Percentiles rank a stretch among this genome's conserved stretches.
phyloP scores from a whole-genome alignment of 2,329 filamentous ascomycete species.

The Ceratocystis eucalypticola region DNA sequence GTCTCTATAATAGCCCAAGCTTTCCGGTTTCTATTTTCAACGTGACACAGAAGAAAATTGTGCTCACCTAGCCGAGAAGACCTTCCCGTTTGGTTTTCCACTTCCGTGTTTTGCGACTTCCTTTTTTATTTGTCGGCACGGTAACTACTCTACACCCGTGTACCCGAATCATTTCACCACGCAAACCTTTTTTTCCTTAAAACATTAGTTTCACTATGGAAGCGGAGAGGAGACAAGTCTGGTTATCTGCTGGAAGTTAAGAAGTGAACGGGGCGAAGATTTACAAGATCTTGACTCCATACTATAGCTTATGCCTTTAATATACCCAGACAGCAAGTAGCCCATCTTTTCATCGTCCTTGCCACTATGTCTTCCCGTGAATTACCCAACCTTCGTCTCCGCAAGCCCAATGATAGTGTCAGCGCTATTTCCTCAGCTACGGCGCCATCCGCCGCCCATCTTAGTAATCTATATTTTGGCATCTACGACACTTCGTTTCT shows the following conservation, averaged over 20 bases:
- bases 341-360: not conserved
- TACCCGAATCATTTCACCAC: not conserved
- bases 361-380: not conserved
- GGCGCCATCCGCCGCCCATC: slow-evolving; percentile 4
- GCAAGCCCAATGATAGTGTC: not conserved
- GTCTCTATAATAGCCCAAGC: not conserved
- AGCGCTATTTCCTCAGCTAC: not conserved
- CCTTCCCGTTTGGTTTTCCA: not conserved
- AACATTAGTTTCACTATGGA: not conserved
- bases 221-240: not conserved
- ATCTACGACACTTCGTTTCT: slow-evolving; percentile 17
- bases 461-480: slow-evolving; percentile 8
- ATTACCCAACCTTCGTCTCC: not conserved
- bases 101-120: not conserved
- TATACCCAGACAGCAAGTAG: not conserved
- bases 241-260: not conserved
- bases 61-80: not conserved
- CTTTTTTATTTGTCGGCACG: not conserved
- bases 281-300: not conserved
- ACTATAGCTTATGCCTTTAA: not conserved
- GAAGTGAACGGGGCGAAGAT: not conserved
- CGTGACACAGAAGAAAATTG: not conserved
- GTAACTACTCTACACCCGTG: not conserved
- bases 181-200: not conserved
- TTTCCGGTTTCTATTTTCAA: not conserved